Conservation (phyloP, 768 basidiomycete genomes). For the Leccinum boreale region DNA sequence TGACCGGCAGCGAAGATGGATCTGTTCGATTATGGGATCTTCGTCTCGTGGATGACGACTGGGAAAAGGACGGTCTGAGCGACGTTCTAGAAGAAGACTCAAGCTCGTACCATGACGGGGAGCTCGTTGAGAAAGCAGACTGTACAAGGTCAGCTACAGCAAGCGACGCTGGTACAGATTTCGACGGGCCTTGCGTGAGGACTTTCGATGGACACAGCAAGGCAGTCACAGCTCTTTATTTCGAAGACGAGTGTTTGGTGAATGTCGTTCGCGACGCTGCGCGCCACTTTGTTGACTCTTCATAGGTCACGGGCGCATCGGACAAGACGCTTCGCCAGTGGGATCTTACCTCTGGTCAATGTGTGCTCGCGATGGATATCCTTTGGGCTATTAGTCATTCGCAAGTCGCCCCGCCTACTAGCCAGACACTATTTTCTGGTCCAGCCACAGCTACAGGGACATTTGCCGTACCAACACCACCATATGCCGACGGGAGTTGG, state of each 20-base stretch:
- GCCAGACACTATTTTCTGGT: constrained; percentile 47
- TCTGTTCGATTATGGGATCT: constrained; percentile 90
- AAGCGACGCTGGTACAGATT: constrained; percentile 44
- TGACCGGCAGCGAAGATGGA: constrained; percentile 89
- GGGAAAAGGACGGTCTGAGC: constrained; percentile 49
- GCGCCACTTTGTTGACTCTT: constrained; percentile 14
- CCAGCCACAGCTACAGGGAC: constrained; percentile 53
- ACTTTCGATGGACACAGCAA: constrained; percentile 89
- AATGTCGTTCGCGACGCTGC: constrained; percentile 23
- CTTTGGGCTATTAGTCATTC: constrained; percentile 98
- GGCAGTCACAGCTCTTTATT: constrained; percentile 89
- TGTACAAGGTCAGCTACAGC: constrained; percentile 39
- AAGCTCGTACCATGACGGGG: constrained; percentile 29
- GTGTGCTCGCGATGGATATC: constrained; percentile 99
- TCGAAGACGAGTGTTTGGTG: constrained; percentile 92
- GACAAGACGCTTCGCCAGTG: constrained; percentile 99
- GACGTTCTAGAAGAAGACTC: constrained; percentile 68
- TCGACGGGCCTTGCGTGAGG: constrained; percentile 54
- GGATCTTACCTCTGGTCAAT: constrained; percentile 97
- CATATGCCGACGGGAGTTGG: constrained; percentile 86
- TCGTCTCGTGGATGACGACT: constrained; percentile 74
- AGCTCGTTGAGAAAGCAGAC: constrained; percentile 37
- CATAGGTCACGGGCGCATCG: constrained; percentile 91
- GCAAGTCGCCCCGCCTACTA: constrained; percentile 42
- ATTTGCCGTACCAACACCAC: constrained; percentile 83